Percentiles rank a stretch among this genome's conserved stretches.
Evolutionary conservation across 768 basidiomycete species (phyloP).

Genomic region (Holtermanniella nyarrowii): DNA sequence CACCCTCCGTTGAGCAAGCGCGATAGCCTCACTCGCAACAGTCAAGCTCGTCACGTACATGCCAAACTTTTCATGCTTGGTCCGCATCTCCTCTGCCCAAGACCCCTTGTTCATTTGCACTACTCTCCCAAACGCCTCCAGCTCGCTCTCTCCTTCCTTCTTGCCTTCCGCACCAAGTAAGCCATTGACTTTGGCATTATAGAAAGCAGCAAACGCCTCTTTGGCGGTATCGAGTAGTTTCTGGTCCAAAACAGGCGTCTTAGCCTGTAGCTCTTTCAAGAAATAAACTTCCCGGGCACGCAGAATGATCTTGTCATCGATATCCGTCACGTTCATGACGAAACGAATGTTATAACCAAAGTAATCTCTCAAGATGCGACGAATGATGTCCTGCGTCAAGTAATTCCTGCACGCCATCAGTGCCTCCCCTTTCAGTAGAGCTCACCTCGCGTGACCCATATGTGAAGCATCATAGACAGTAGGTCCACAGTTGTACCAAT

Average conservation of each 20-base stretch:
- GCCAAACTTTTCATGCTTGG: constrained; percentile 80
- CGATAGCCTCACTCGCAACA: constrained; percentile 50
- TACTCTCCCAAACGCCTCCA: constrained; percentile 52
- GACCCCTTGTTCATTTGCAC: constrained; percentile 44
- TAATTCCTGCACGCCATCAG: constrained; percentile 61
- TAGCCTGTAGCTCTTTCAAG: constrained; percentile 35
- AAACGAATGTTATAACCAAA: constrained; percentile 97
- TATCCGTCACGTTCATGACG: constrained; percentile 98
- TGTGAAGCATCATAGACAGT: constrained; percentile 98
- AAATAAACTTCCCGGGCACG: constrained; percentile 59
- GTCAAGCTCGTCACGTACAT: constrained; percentile 74
- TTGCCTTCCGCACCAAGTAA: constrained; percentile 54
- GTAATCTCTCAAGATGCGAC: constrained; percentile 85
- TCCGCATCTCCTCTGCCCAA: constrained; percentile 63
- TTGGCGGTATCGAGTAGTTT: constrained; percentile 52
- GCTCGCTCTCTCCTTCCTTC: constrained; percentile 45
- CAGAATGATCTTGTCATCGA: constrained; percentile 98
- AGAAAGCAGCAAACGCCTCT: constrained; percentile 57
- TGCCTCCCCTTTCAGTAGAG: constrained; percentile 2
- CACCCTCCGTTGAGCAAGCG: constrained; percentile 46
- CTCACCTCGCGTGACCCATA: constrained; percentile 93
- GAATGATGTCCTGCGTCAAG: constrained; percentile 82
- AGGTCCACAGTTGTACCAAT: constrained; percentile 99
- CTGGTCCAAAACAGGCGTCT: constrained; percentile 45
- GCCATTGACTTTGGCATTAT: constrained; percentile 53